A percentile compares a stretch with the other conserved stretches of the same genome.
phyloP scores from a whole-genome alignment of 2,329 filamentous ascomycete genomes.

The Paecilomyces dactylethromorphus region DNA sequence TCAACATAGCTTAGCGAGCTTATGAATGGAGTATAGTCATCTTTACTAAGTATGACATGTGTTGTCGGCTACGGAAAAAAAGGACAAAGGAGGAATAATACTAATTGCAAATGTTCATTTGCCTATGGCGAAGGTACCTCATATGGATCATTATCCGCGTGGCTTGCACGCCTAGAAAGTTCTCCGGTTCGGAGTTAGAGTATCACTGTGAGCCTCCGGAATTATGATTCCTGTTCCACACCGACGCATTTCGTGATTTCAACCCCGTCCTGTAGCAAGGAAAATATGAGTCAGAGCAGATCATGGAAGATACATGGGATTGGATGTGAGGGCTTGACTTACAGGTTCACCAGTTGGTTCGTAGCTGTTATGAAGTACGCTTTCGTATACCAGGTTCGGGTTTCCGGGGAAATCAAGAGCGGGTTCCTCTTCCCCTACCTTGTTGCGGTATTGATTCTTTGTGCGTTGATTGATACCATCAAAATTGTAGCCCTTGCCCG shows the following conservation, averaged over 20 bases:
- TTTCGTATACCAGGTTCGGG: slow-evolving; percentile 60
- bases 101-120: neutral
- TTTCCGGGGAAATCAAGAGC: slow-evolving; percentile 43
- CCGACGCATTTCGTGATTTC: slow-evolving; percentile 58
- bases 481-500: slow-evolving; percentile 10
- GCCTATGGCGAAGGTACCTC: neutral
- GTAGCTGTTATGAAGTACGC: slow-evolving; percentile 23
- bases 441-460: slow-evolving; percentile 14
- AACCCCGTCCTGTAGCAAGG: slow-evolving; percentile 51
- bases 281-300: neutral
- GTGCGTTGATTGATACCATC: slow-evolving; percentile 14
- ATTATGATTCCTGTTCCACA: neutral
- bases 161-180: neutral
- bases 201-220: neutral
- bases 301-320: slow-evolving; percentile 13
- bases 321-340: neutral
- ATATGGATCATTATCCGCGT: neutral
- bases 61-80: neutral
- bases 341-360: slow-evolving; percentile 2
- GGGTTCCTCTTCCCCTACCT: slow-evolving; percentile 15
- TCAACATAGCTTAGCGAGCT: neutral
- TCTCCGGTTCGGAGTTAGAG: neutral
- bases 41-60: neutral
- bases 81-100: neutral
- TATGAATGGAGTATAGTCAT: neutral